phyloP scores from a whole-genome alignment of 2,329 filamentous ascomycete species.

The Claviceps fusiformis region DNA sequence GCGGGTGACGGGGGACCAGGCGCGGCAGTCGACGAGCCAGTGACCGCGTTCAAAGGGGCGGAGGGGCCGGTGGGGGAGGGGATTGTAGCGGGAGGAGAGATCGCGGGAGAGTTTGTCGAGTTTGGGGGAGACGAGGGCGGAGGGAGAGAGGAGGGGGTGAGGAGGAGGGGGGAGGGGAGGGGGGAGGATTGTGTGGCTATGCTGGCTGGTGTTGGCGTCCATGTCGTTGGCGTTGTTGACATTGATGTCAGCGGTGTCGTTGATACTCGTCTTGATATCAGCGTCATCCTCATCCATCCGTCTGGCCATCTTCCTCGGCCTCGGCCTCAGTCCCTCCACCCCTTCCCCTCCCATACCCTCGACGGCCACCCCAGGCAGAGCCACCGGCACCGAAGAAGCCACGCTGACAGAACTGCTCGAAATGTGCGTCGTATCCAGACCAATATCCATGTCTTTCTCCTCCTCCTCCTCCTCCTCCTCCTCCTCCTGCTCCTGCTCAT shows the following conservation, averaged over 20 bases:
- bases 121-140: slow-evolving; percentile 42
- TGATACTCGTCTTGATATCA: no score
- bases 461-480: background rate
- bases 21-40: slow-evolving; percentile 52
- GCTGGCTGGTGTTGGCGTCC: no score
- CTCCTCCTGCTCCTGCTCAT: slow-evolving; percentile 2
- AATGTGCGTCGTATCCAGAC: slow-evolving; percentile 19
- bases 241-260: no score
- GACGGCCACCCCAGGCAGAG: background rate
- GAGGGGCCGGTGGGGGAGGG: slow-evolving; percentile 18
- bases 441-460: background rate
- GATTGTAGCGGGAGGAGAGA: slow-evolving; percentile 38
- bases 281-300: background rate
- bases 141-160: slow-evolving; percentile 27
- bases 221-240: background rate
- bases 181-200: slow-evolving; percentile 30
- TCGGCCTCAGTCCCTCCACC: slow-evolving; percentile 16
- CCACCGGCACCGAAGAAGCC: slow-evolving; percentile 9
- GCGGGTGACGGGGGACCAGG: slow-evolving; percentile 37
- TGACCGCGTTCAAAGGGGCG: slow-evolving; percentile 59
- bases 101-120: slow-evolving; percentile 38
- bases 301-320: slow-evolving; percentile 15
- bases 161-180: slow-evolving; percentile 36
- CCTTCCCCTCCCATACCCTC: slow-evolving; percentile 7
- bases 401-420: slow-evolving; percentile 17